Base-by-base conservation (phyloP, 1,284 basidiomycete genomes). In the Pseudozyma thailandica region DNA sequence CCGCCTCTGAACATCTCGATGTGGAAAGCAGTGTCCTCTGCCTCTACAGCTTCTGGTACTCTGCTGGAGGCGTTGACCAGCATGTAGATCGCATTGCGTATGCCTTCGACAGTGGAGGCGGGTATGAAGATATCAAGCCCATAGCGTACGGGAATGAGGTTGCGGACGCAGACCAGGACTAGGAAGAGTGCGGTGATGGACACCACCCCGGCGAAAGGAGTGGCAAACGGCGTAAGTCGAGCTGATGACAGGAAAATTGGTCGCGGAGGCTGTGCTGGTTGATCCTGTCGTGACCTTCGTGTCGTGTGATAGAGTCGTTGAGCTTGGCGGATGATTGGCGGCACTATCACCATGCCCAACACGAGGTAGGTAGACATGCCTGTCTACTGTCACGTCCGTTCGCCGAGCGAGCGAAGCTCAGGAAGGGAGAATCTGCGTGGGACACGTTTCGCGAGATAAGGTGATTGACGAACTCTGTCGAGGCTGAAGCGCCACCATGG, bases 51-150 rank as follows among this genome's bases (percentile, higher is more conserved):
- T n/a, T n/a, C n/a, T n/a, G n/a, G n/a, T n/a, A n/a, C n/a, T n/a
- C n/a, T n/a, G n/a, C n/a, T n/a, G n/a, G n/a, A n/a, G n/a, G n/a
- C n/a, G n/a, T n/a, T n/a, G n/a, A n/a, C 55, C 42, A 62, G 54
- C 4, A 42, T 43, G 38, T 31, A 47, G 6, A 61, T 25, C 2
- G 46, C 31, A 16, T 43, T 52, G 41, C 50, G 58, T 1, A 70
- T n/a, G 10, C 13, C 35, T 18, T 56, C 21, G 35, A 70, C 20
- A 13, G 48, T 47, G 0, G 55, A 46, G 16, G 57, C 28, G 8
- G 68, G 61, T 23, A 71, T 54, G 33, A 60, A 50, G 38, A 71
- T 37, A 53, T 71, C 57, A 31, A 71, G 2, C 3, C 68, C 68
- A 21, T 71, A 71, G 26, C 41, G 60, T 4, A 55, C 61, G 0